Evolutionary conservation across 208 protist genomes (phyloP), one percentile per base, ranked within the genome.

Genomic region (Acanthamoeba quina): DNA sequence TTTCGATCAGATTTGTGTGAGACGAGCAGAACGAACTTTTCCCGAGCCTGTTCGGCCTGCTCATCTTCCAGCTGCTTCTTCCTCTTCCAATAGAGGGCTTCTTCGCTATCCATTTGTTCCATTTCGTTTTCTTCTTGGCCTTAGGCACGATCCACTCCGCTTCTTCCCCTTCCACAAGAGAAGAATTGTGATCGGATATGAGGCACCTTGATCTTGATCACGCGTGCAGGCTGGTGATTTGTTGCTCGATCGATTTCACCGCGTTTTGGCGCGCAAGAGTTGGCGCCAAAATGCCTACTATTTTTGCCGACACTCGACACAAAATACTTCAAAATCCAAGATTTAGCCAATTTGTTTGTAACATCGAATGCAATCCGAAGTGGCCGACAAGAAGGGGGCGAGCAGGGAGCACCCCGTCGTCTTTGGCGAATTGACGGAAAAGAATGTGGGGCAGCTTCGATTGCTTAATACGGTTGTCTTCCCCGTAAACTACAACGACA

Each of bases 371-470:
- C 70, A 78, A 44, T 37, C 70, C 7, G 70, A 34, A 34, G 37
- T 31, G 62, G 21, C 62, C 26, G 62, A 68, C 26, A 68, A 41
- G 44, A 85, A 52, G 76, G 56, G 56, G 56, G 56, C 56, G 56
- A 60, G 54, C 54, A 70, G 37, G 58, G 66, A 94, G 91, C 47
- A 86, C 17, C 44, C 44, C 34, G 62, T 64, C 41, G 90, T 85
- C 17, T 90, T 95, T 31, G 95, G 95, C 11, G 94, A 95, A 10
- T 24, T 96, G 17, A 96, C 95, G 10, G 94, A 95, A n/a, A 96
- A 96, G 62, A 96, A 96, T 49, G 86, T 96, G 10, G 93, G 95
- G 68, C 94, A 96, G 34, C 64, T 96, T 26, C 44, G 62, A n/a
- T 26, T 95, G 24, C 72, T 96, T 70, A 96, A 96, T 94, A 85